Conservation (phyloP, 208 protist species). For the Trypanosoma caninum region DNA sequence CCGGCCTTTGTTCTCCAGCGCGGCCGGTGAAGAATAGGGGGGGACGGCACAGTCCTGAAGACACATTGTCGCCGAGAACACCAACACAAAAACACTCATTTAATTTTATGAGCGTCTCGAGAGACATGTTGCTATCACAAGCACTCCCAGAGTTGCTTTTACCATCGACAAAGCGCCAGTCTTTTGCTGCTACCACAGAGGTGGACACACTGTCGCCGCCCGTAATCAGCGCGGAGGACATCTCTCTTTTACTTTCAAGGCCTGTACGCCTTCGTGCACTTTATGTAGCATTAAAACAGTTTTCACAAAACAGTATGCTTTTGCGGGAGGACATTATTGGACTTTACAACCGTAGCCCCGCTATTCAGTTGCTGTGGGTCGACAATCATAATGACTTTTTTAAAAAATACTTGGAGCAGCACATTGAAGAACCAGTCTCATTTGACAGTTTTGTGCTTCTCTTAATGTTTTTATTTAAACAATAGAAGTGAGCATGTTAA, state of each 20-base stretch:
- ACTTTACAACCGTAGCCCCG: constrained; percentile 29
- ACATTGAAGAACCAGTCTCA: constrained; percentile 21
- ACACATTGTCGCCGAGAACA: neutral
- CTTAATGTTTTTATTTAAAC: constrained; percentile 24
- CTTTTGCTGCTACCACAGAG: neutral
- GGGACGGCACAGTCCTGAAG: neutral
- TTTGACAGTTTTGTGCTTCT: constrained; percentile 26
- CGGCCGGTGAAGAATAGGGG: neutral
- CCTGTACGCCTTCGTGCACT: constrained; percentile 31
- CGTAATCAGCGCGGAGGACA: constrained; percentile 22
- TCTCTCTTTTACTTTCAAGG: constrained; percentile 18
- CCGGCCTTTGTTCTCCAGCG: constrained; percentile 3
- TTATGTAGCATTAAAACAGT: constrained; percentile 22
- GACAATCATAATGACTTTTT: constrained; percentile 18
- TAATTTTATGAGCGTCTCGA: no score
- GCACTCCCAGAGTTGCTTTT: no score
- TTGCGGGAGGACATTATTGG: constrained; percentile 19
- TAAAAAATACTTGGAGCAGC: neutral
- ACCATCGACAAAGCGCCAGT: no score
- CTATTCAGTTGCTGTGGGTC: constrained; percentile 27
- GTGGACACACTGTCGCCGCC: neutral
- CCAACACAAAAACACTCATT: no score
- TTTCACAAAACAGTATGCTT: constrained; percentile 2
- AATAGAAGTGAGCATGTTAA: neutral
- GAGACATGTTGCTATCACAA: no score